Evolutionary conservation across 164 flowering plant species (phyloP), one percentile per base, ranked within the genome.

Genomic region (Vitis rupestris): DNA sequence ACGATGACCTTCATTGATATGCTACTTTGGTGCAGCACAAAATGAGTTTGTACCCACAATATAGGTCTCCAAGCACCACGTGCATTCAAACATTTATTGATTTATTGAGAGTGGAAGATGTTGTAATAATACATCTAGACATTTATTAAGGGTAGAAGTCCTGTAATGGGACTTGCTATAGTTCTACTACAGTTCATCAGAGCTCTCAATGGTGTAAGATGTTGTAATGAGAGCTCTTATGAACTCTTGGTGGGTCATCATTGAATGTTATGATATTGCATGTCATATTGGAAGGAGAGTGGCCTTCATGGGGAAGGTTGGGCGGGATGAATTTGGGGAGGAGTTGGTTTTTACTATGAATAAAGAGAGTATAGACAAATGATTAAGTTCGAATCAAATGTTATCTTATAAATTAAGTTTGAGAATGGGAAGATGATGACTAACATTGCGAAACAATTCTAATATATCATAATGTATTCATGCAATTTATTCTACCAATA

Each of bases 271-370:
- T 97, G 29, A 84, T 92, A 14, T 70, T 96, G 0, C 98, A 90
- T 69, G 90, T 85, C 31, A 72, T 97, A 78, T 83, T 95, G 99
- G 99, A 3, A 98, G 99, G 1, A 76, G 99, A 50, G 97, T 97
- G 3, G 99, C 94, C 8, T 91, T 92, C 70, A 83, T 92, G 82
- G 98, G 99, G 74, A 91, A 92, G 69, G 96, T 95, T 53, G 98
- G 99, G 68, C 75, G 70, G 10, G 98, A 95, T 71, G 86, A 80
- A 6, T 82, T 88, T 66, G 98, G 97, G 59, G 76, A 85, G 55
- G 92, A 92, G 70, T 50, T 95, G 83, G 92, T 95, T 59, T 63
- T 72, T 71, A 73, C 49, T 73, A 83, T 94, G 98, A 92, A 91
- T 61, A 82, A 79, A 75, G 97, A 94, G 87, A 67, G 97, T 94